Base-by-base conservation (phyloP, 2,329 filamentous ascomycete species). In the Xylaria sp. region DNA sequence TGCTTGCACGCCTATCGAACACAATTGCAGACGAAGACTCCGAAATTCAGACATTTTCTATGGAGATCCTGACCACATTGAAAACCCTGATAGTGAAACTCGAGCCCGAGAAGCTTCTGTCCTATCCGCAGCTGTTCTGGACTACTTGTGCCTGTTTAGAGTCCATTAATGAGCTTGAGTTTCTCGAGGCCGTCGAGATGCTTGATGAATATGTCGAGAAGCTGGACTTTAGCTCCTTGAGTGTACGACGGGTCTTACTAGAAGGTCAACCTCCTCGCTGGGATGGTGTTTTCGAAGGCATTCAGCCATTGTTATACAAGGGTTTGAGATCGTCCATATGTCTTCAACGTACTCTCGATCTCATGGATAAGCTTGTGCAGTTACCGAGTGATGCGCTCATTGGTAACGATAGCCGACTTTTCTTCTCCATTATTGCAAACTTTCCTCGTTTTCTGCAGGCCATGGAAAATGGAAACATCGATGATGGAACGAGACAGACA, bases 41-140 rank as follows among this genome's bases (percentile, higher is more conserved):
- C 0, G 95, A 98, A 81, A 97, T 98, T 63, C 94, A 98, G 76
- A 95, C 94, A 0, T 99, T 99, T 77, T 97, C 96, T 0, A 95
- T 98, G 91, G 97, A 99, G 78, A 98, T 99, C 66, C 82, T 99
- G 63, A 98, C 94, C 0, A 99, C 97, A 0, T 81, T 99, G 61
- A 94, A 97, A 77, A 94, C 94, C 0, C 91, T 99, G 54, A 97
- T 99, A 66, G 88, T 90, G 73, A 96, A 95, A 65, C 84, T 98
- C 34, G 91, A 94, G 23, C 86, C 92, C 0, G 88, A 92, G 46
- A 92, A 94, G 78, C 85, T 99, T 1, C 82, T 97, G 57, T 90
- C 90, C n/a, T 98, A 97, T 73, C 96, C 96, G 1, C 95, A 98
- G 76, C 84, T 99, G 0, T 98, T 99, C 81, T 99, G 97, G 97